Evolutionary conservation across 441 rosid species (phyloP).

Genomic region (Arabidopsis hybrid): DNA sequence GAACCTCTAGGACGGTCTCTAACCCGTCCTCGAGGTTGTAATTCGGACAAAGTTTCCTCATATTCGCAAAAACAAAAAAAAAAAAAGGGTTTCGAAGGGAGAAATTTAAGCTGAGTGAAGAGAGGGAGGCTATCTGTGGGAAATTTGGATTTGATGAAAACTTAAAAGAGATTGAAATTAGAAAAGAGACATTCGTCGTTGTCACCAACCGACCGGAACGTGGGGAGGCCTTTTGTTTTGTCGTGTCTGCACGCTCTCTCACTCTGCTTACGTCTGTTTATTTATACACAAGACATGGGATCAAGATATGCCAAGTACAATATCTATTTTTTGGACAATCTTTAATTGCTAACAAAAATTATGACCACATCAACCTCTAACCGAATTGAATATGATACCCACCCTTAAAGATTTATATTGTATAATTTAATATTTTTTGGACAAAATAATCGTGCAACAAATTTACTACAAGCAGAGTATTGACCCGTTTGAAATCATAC

Average conservation of each 20-base stretch:
- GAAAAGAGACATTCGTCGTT: constrained; percentile 33
- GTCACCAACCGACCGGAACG: constrained; percentile 79
- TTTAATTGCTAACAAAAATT: constrained; percentile 5
- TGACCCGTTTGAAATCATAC: neutral
- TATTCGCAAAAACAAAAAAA: constrained; percentile 2
- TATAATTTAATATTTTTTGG: neutral
- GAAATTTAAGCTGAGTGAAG: constrained; percentile 33
- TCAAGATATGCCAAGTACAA: constrained; percentile 32
- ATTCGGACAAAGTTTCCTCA: constrained; percentile 89
- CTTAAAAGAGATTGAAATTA: constrained; percentile 31
- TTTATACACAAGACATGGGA: constrained; percentile 37
- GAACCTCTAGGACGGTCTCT: constrained; percentile 94
- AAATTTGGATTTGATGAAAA: constrained; percentile 31
- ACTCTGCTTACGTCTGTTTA: constrained; percentile 31
- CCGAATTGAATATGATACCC: neutral
- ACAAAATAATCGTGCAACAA: neutral
- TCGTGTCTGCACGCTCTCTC: constrained; percentile 78
- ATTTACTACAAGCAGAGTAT: constrained; percentile 4
- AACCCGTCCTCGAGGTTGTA: constrained; percentile 79
- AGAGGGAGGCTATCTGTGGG: constrained; percentile 21
- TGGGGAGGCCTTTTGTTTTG: constrained; percentile 57
- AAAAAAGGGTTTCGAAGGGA: neutral
- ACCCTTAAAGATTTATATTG: neutral
- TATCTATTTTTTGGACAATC: constrained; percentile 8
- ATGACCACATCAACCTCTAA: constrained; percentile 31